Evolutionary conservation across 176 grass and related monocot species (phyloP), one percentile per base, ranked within the genome.

Genomic region (Oryza meridionalis): DNA sequence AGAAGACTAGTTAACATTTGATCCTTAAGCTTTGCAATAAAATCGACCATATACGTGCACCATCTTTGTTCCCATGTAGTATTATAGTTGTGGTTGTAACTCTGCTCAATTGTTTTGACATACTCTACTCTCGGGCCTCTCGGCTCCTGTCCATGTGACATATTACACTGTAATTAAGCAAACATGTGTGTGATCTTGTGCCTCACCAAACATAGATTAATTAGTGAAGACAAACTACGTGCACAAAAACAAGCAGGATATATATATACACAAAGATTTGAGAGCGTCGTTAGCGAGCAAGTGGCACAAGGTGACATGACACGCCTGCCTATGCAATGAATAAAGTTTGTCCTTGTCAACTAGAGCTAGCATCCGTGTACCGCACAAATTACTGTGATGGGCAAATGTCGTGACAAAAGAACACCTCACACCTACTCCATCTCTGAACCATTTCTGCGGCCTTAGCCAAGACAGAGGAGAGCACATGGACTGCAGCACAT

Each of bases 281-380:
- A 31, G 37, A 72, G 61, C 69, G 44, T 27, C 81, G 43, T 68
- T 76, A 63, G 44, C 78, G 58, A 69, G 33, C 85, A 87, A 76
- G 78, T 82, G 75, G 72, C 78, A 49, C 17, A 69, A 58, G 0
- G 45, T 58, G 77, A 80, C 77, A 81, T 59, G 16, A 67, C 84
- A 32, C 77, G 32, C 15, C 49, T 67, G 65, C 70, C n/a, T 27
- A 80, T 15, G 77, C 77, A 58, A 75, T 68, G 77, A 86, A 59
- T 68, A 86, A 45, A 55, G 84, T 72, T 63, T 78, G 74, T 63
- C 83, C 65, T 9, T 45, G 65, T 61, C 33, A 70, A 58, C 43
- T 77, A 32, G 19, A 37, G 35, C 35, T 37, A 62, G 9, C 7
- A 62, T 58, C 4, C 9, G 22, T 58, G 17, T 77, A 77, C 13